Evolutionary conservation across 2,329 filamentous ascomycete genomes (phyloP), one percentile per base, ranked within the genome.

Genomic region (Aspergillus sp.): DNA sequence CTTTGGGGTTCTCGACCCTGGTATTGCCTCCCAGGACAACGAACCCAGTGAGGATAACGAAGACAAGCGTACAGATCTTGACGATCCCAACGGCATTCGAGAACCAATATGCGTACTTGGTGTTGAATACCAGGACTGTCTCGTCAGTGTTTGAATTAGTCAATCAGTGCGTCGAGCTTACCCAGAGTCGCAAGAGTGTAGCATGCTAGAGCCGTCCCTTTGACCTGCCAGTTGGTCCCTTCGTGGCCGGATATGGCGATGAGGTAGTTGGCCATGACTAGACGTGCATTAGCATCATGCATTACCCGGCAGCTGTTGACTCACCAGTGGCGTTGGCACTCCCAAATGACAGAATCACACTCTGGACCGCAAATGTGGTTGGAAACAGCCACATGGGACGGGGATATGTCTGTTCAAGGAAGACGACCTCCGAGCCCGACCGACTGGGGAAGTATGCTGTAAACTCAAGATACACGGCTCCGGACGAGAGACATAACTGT

Each of bases 381-480:
- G 86, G 85, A 48, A 89, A 84, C 59, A 89, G 79, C 66, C 84
- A 87, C 51, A 78, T 81, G 0, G 87, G 87, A 1, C 84, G 78
- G 0, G 85, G 86, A 59, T 82, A 89, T 0, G 85, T 83, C 64
- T 89, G 87, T 63, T 89, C 87, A 0, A 89, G 78, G 62, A 88
- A 89, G 0, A 87, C 86, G 0, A 87, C 86, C 64, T 89, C 85
- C 0, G 81, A 81, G 0, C 86, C 87, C 1, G 83, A 87, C 5
- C 86, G 82, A 64, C 83, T 88, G 1, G 86, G 86, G 58, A 89
- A 89, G 60, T 85, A 89, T 1, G 83, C 79, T 0, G 85, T 81
- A 12, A 83, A 82, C 64, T 89, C 87, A 5, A 89, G 80, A 55
- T 88, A 89, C 0, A 86, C 81, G 13, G 48, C 48, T 9, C 48